Evolutionary conservation across 2,329 filamentous ascomycete genomes (phyloP), one percentile per base, ranked within the genome.

Genomic region (Colletotrichum tabaci): DNA sequence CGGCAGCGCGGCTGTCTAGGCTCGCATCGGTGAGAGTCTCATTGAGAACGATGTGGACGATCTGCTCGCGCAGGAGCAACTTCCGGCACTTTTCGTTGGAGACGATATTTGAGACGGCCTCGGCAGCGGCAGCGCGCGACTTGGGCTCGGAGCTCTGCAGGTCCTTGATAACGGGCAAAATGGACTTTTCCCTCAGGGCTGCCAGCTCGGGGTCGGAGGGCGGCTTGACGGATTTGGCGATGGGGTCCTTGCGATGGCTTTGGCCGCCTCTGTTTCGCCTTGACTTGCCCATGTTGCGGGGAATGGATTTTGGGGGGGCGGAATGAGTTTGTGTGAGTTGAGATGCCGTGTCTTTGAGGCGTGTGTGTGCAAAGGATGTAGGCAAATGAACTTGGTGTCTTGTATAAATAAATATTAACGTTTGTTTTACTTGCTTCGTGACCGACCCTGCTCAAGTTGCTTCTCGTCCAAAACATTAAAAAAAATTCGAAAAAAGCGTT

Each of bases 21-120:
- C 85, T 89, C 47, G 86, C 82, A 77, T 93, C 91, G 30, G 89
- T 90, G 67, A 93, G 81, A 40, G 89, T 91, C 82, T 92, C 88
- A 42, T 86, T 89, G 71, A 93, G 85, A 53, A 93, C 79, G 63
- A 88, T 87, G 75, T 87, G 87, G 53, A 93, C 90, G 74, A 93
- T 84, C 79, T 92, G 89, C 80, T 93, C 91, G 26, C 90, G 84
- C 71, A 93, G 82, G 26, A 93, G 84, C 67, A 93, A 79, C 80
- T 92, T 92, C 74, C 91, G 86, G 76, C 89, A 91, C 75, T 84
- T 87, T 38, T 85, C 77, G 75, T 93, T 89, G 66, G 90, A 86
- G 61, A 92, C 87, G 62, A 91, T 87, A 80, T 89, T 91, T 69
- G 87, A 85, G 62, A 92, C 86, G 30, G 89, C 90, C 18, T 82